Evolutionary conservation across 257 asterid species (phyloP), one percentile per base, ranked within the genome.

Genomic region (Verbena officinalis): DNA sequence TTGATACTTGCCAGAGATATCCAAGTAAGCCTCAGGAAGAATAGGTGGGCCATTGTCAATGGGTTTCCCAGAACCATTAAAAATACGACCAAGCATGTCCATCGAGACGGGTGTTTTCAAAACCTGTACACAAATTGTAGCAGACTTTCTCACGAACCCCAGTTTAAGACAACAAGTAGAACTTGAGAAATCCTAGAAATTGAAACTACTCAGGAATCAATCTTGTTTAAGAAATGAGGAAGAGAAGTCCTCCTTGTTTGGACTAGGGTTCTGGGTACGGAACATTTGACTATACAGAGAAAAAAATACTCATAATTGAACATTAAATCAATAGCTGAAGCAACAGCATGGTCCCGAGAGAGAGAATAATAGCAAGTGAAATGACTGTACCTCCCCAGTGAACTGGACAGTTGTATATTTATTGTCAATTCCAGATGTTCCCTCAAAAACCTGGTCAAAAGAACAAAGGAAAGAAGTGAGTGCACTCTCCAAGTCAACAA

Each of bases 31-130:
- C 86, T 92, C 98, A 4, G 98, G 98, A 52, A 92, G 86, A 75
- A 93, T 90, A 56, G 97, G 97, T 71, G 99, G 97, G 42, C 97
- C 99, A 68, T 93, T 90, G 78, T 93, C 99, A 62, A 93, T 90
- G 74, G 99, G 97, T 52, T 93, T 93, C 53, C 85, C 91, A 48
- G 90, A 83, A 64, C 89, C 89, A 62, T 83, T 78, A 67, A 83
- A 83, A 45, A 83, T 80, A 67, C 89, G 89, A 49, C 89, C 89
- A 75, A 83, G 89, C 89, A 83, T 83, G 70, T 83, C 89, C 75
- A 77, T 57, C 0, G 89, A 83, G 68, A 84, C 87, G 13, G 90
- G 90, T 33, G 90, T 84, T 73, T 84, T 84, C 40, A 84, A 64
- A 58, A 84, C 81, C 84, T 71, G 80, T 13, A 46, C 62, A 67